Percentiles rank a stretch among this genome's conserved stretches.
These are phyloP conservation scores for Venustampulla echinocandica DNA, from an alignment of 495 filamentous ascomycete species.

Conservation along the genomic window DNA sequence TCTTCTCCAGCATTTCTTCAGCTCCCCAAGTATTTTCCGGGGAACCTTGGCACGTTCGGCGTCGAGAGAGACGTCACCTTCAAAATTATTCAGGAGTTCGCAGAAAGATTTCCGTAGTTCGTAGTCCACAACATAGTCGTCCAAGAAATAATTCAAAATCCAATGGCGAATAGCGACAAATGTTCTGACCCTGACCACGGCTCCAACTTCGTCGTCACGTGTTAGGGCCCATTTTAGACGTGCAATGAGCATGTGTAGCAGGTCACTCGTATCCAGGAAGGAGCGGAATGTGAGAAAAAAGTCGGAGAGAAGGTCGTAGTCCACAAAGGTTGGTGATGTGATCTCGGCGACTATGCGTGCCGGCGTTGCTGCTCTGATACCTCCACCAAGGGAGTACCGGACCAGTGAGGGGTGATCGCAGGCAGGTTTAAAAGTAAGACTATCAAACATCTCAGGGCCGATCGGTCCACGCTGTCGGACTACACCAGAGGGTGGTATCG, in stretches of 20 bases:
- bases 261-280: constrained; percentile 66
- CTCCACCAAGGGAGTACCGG: constrained; percentile 64
- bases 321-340: constrained; percentile 88
- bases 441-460: constrained; percentile 65
- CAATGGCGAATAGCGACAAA: constrained; percentile 96
- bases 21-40: constrained; percentile 81
- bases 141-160: constrained; percentile 96
- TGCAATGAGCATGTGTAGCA: constrained; percentile 74
- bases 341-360: constrained; percentile 94
- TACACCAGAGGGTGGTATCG: constrained; percentile 2
- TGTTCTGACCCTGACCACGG: constrained; percentile 85
- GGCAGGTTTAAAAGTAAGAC: constrained; percentile 56
- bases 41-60: constrained; percentile 55
- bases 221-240: constrained; percentile 82
- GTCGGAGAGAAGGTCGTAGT: constrained; percentile 95
- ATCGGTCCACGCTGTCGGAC: constrained; percentile 24
- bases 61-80: constrained; percentile 41
- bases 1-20: constrained; percentile 96
- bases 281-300: constrained; percentile 94
- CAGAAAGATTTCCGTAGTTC: constrained; percentile 75
- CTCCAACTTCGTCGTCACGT: constrained; percentile 72
- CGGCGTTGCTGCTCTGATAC: constrained; percentile 84
- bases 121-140: constrained; percentile 87
- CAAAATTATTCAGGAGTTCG: constrained; percentile 68
- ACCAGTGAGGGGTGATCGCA: constrained; percentile 78